Evolutionary conservation across 768 basidiomycete species (phyloP).

Genomic region (Stropharia rugosoannulata): DNA sequence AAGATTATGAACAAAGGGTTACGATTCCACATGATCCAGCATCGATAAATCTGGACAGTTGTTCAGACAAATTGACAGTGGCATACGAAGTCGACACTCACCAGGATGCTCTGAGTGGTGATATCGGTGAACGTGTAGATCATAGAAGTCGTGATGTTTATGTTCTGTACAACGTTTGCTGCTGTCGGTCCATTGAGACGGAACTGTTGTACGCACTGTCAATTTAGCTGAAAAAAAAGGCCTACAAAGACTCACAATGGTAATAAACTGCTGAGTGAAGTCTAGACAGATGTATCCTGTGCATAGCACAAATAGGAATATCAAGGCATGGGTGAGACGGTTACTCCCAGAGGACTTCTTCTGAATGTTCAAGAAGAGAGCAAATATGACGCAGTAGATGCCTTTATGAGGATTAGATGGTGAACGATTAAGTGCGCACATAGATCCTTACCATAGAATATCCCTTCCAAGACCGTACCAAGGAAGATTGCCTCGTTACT

Average conservation of each 20-base stretch:
- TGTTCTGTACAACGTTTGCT: not conserved
- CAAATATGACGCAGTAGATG: constrained; percentile 7
- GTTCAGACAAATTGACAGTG: not conserved
- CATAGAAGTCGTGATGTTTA: not conserved
- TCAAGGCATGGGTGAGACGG: not conserved
- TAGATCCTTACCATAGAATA: constrained; percentile 8
- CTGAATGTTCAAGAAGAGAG: constrained; percentile 1
- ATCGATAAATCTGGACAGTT: constrained; percentile 6
- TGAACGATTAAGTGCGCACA: not conserved
- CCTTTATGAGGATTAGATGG: not conserved
- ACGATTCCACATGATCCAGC: constrained; percentile 7
- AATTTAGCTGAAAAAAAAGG: not conserved
- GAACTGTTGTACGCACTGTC: not conserved
- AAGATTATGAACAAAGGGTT: not conserved
- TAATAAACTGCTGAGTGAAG: constrained; percentile 8
- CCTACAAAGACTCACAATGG: not conserved
- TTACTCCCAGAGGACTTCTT: not conserved
- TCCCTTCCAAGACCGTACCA: constrained; percentile 9
- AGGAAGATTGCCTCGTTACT: constrained; percentile 8
- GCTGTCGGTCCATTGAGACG: not conserved
- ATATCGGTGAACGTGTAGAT: constrained; percentile 4
- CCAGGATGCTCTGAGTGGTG: constrained; percentile 6
- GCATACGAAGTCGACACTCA: not conserved
- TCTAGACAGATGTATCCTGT: constrained; percentile 2
- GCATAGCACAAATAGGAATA: constrained; percentile 6